Base-by-base conservation (phyloP, 2,329 filamentous ascomycete genomes). In the Akanthomyces uredinophilus region DNA sequence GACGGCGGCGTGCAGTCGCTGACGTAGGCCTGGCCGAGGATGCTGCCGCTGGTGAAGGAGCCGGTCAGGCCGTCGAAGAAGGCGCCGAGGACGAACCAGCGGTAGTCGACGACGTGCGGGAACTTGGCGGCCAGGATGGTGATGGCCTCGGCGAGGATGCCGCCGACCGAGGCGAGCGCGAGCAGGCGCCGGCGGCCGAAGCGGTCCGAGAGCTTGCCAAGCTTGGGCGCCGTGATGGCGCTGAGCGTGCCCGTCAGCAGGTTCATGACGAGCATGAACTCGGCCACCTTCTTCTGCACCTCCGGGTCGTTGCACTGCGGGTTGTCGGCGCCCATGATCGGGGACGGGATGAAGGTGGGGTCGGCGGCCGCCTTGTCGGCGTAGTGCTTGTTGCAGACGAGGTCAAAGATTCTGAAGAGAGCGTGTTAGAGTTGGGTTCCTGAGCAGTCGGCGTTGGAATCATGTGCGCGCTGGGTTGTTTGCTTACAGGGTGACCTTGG, bases 1-100 rank as follows among this genome's bases (percentile, higher is more conserved):
- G 90, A 88, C 0, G 92, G 90, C 4, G 89, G 80, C 0, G 92
- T 94, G 74, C 92, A 96, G 74, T 99, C 95, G 46, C 91, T 88
- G 14, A 90, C 88, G 74, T 98, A 99, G 0, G 94, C 92, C 72
- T 96, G 88, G 24, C 86, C 87, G 63, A 96, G 78, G 22, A 88
- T 78, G 51, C 89, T 89, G 32, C 88, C 89, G 0, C 91, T 86
- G 1, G 92, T 96, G 72, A 97, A 96, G 0, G 93, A 96, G 8
- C 95, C 95, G 11, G 87, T 87, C 5, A 96, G 70, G 5, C 95
- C 95, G 70, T 99, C 95, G 51, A 93, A 80, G 11, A 90, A 79
- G 41, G 87, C 85, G 11, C 91, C 91, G 1, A 94, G 73, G 6
- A 98, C 77, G 24, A 99, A 78, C 84, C 91, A 90, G 61, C 89